Percentiles rank a stretch among this genome's conserved stretches.
phyloP scores from a whole-genome alignment of 805 yeast genomes.

The Teunomyces lycoperdinae region DNA sequence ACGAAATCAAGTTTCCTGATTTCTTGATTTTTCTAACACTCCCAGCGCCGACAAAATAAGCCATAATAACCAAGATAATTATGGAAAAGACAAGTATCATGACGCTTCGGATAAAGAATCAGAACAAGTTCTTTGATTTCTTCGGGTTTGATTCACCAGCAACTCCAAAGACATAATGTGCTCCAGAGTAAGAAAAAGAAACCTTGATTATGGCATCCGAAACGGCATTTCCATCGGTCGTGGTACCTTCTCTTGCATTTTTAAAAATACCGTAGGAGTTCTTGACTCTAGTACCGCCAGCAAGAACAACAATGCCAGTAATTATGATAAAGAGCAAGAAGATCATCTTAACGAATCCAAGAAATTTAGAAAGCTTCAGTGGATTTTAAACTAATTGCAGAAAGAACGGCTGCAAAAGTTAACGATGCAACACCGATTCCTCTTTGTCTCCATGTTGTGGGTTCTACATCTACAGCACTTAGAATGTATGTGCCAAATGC shows the following conservation, averaged over 20 bases:
- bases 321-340: constrained; percentile 31
- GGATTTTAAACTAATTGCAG: constrained; percentile 24
- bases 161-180: constrained; percentile 37
- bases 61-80: constrained; percentile 32
- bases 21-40: constrained; percentile 19
- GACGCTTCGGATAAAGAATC: constrained; percentile 27
- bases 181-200: constrained; percentile 43
- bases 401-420: constrained; percentile 18
- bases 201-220: constrained; percentile 44
- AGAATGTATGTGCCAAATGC: constrained; percentile 36
- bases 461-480: constrained; percentile 28
- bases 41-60: constrained; percentile 28
- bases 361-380: constrained; percentile 29
- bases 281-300: constrained; percentile 32
- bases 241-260: constrained; percentile 40
- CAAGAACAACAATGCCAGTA: constrained; percentile 35
- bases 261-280: constrained; percentile 32
- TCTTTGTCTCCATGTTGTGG: constrained; percentile 33
- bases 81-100: constrained; percentile 28
- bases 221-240: constrained; percentile 40
- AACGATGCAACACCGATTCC: constrained; percentile 34
- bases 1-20: constrained; percentile 29
- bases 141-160: constrained; percentile 28
- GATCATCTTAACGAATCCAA: constrained; percentile 35
- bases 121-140: constrained; percentile 24